A percentile compares a stretch with the other conserved stretches of the same genome.
phyloP scores from a whole-genome alignment of 75 land plant genomes.

The Isoetes taiwanensis region DNA sequence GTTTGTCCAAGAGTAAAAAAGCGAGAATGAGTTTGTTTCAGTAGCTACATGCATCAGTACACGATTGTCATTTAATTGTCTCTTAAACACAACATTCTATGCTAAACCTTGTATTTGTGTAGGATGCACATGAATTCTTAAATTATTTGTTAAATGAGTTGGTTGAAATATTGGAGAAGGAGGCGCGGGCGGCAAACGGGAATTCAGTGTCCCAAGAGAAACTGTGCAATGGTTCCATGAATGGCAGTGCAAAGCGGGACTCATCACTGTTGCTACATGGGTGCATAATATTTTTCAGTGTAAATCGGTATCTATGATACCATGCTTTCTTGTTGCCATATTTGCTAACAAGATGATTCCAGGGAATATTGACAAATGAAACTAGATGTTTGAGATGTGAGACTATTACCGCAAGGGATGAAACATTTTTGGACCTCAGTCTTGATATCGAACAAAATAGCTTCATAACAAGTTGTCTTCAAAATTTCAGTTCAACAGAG shows the following conservation, averaged over 20 bases:
- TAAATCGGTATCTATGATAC: background rate
- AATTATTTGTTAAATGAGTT: background rate
- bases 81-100: background rate
- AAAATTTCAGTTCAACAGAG: conserved; percentile 2
- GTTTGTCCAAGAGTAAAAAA: background rate
- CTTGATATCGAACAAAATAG: conserved; percentile 3
- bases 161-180: background rate
- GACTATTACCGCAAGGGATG: conserved; percentile 1
- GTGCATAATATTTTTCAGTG: conserved; percentile 3
- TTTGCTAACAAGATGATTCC: background rate
- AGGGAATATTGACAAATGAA: background rate
- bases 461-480: conserved; percentile 4
- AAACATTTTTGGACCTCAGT: conserved; percentile 1
- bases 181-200: background rate
- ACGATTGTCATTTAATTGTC: too few species aligned
- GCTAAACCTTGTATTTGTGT: background rate
- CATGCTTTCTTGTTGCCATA: background rate
- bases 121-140: conserved; percentile 6
- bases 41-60: conserved; percentile 9
- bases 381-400: conserved; percentile 3
- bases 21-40: background rate
- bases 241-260: background rate
- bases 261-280: background rate
- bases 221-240: background rate
- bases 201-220: background rate